Percentiles rank a stretch among this genome's conserved stretches.
phyloP scores from a whole-genome alignment of 2,329 filamentous ascomycete species.

The Cladosporium oxysporum region DNA sequence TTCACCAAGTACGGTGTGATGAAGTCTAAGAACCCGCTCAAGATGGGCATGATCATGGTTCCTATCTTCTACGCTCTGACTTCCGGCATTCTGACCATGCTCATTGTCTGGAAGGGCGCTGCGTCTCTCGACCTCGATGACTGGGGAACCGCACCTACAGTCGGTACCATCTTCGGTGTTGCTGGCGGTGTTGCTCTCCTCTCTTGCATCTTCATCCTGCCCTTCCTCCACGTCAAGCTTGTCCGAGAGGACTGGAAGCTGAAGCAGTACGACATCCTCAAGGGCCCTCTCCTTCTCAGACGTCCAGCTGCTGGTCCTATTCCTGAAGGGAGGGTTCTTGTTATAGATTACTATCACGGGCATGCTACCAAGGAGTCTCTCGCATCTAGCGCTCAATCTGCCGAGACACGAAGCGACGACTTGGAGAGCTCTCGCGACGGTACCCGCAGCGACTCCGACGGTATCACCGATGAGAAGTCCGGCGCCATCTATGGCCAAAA shows the following conservation, averaged over 20 bases:
- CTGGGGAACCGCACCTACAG: conserved; percentile 42
- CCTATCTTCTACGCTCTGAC: conserved; percentile 62
- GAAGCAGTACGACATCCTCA: conserved; percentile 54
- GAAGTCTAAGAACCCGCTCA: conserved; percentile 55
- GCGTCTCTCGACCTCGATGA: conserved; percentile 52
- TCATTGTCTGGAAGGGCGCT: conserved; percentile 45
- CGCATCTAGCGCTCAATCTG: conserved; percentile 33
- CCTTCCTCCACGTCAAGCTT: conserved; percentile 60
- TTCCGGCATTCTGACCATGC: conserved; percentile 53
- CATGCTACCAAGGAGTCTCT: conserved; percentile 53
- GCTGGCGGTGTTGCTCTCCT: conserved; percentile 53
- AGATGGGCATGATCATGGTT: conserved; percentile 54
- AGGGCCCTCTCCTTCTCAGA: conserved; percentile 40
- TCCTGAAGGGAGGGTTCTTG: conserved; percentile 25
- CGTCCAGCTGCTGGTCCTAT: conserved; percentile 42
- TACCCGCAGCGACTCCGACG: conserved; percentile 17
- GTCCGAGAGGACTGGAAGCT: conserved; percentile 63
- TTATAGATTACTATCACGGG: conserved; percentile 60
- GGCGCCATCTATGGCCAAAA: conserved; percentile 13
- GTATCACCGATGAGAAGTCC: conserved; percentile 19
- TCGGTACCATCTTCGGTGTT: conserved; percentile 56
- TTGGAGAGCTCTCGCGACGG: conserved; percentile 25
- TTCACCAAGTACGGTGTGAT: conserved; percentile 61
- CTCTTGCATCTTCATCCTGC: conserved; percentile 55
- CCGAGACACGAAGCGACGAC: conserved; percentile 21